These are phyloP conservation scores for Kodamaea laetipori DNA, from an alignment of 805 yeast genomes.

Conservation along the genomic window DNA sequence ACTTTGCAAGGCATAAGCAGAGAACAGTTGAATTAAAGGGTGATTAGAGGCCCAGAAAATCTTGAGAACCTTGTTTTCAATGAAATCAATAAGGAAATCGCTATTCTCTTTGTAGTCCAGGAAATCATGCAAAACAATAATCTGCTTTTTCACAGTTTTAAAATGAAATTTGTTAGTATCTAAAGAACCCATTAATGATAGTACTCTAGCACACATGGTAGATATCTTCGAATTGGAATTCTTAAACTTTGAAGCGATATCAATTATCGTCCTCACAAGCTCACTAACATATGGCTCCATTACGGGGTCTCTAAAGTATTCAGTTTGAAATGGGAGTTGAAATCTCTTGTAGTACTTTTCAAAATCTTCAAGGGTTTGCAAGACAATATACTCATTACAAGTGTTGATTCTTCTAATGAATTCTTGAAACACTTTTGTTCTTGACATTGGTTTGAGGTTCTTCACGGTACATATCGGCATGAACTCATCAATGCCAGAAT, in stretches of 20 bases:
- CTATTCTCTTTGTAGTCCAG: constrained; percentile 61
- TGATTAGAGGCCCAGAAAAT: constrained; percentile 89
- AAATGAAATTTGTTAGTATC: constrained; percentile 61
- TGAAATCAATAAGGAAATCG: constrained; percentile 61
- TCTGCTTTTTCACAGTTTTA: constrained; percentile 42
- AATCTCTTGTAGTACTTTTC: constrained; percentile 52
- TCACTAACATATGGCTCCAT: constrained; percentile 38
- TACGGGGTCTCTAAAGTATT: constrained; percentile 38
- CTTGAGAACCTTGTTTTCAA: constrained; percentile 73
- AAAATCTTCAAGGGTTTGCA: constrained; percentile 70
- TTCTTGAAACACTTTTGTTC: constrained; percentile 43
- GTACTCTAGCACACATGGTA: constrained; percentile 62
- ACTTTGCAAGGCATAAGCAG: constrained; percentile 90
- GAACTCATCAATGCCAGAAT: constrained; percentile 26
- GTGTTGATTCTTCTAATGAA: constrained; percentile 58
- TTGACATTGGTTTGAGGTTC: constrained; percentile 15
- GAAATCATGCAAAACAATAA: constrained; percentile 62
- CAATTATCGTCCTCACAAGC: constrained; percentile 54
- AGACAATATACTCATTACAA: constrained; percentile 69
- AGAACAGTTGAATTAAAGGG: constrained; percentile 77
- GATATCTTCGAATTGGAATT: constrained; percentile 51
- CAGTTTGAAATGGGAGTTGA: constrained; percentile 50
- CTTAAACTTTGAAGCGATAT: constrained; percentile 58
- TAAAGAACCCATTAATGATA: constrained; percentile 76
- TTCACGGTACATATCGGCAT: constrained; percentile 16